Percentiles rank a stretch among this genome's conserved stretches.
phyloP scores from a whole-genome alignment of 768 basidiomycete genomes.

The Boletellus ananiceps region DNA sequence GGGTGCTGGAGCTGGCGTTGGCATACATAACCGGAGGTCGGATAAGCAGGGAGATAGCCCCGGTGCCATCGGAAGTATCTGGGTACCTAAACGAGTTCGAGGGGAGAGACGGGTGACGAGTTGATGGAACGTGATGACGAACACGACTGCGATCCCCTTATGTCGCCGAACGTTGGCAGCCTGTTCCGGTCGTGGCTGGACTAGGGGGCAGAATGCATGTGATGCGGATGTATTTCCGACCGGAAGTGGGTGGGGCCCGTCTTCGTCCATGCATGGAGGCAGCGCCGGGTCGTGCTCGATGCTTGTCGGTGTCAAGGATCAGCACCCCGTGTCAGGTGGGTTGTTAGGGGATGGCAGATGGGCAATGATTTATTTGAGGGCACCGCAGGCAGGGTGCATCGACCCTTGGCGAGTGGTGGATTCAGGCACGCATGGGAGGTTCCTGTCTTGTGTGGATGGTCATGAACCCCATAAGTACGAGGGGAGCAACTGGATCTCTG shows the following conservation, averaged over 20 bases:
- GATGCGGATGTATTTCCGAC: not conserved
- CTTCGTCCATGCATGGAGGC: conserved; percentile 1
- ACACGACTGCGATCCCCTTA: not conserved
- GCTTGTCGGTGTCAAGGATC: conserved; percentile 3
- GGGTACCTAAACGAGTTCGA: not conserved
- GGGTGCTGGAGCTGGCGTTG: not conserved
- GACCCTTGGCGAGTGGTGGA: not conserved
- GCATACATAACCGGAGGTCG: not conserved
- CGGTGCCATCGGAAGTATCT: not conserved
- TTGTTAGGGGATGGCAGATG: conserved; percentile 5
- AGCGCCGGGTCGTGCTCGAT: not conserved
- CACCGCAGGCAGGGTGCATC: not conserved
- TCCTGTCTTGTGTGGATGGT: not conserved
- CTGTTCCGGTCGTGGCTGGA: conserved; percentile 7
- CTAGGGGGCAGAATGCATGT: not conserved
- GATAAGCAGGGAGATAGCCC: not conserved
- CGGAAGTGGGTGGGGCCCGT: conserved; percentile 7
- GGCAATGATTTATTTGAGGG: not conserved
- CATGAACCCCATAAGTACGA: too few species aligned
- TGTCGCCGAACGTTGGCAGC: conserved; percentile 2
- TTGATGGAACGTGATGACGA: not conserved
- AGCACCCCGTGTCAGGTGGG: conserved; percentile 10
- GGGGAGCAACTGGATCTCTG: too few species aligned
- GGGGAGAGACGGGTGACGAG: not conserved
- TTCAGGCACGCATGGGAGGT: conserved; percentile 6